Evolutionary conservation across 2,329 filamentous ascomycete species (phyloP), one percentile per base, ranked within the genome.

Genomic region (Pestalotiopsis sp.): DNA sequence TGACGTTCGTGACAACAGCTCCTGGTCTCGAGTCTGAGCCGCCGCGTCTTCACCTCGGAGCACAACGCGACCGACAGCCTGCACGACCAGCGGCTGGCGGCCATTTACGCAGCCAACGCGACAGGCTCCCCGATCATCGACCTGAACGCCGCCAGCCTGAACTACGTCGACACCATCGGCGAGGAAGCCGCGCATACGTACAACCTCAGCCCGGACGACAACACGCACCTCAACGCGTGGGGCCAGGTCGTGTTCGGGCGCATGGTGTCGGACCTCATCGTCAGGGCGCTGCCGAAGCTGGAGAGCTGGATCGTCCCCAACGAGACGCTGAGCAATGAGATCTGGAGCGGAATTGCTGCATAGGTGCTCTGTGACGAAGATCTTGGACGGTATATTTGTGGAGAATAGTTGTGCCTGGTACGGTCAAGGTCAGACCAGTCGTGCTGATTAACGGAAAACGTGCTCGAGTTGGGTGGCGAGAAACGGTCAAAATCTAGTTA

Each of bases 241-340:
- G 88, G 88, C 0, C 83, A 81, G 36, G 78, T 83, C 1, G 86
- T 91, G 0, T 91, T 91, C 77, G 84, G 86, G 0, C 82, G 87
- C 49, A 81, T 91, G 75, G 85, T 90, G 23, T 84, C 84, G 2
- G 85, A 88, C 69, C 76, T 90, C 3, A 72, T 86, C 25, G 70
- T 85, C 13, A 70, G 72, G 57, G 76, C 72, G 57, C 65, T 72
- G 11, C 64, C 71, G 0, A 73, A 72, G 1, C 67, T 82, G 20
- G 65, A 67, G 1, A 11, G 45, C 4, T 80, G 73, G 67, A 72
- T 82, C 13, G 61, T 62, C 5, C 70, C 74, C 2, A 77, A 81
- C 39, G 70, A 78, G 70, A 76, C 74, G 7, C 41, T 82, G 20
- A 81, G 80, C 31, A 66, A 76, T 39, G 77, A 75, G 64, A 75